These are phyloP conservation scores for Phytophthora cactorum DNA, from an alignment of 352 stramenopile species.

Conservation along the genomic window DNA sequence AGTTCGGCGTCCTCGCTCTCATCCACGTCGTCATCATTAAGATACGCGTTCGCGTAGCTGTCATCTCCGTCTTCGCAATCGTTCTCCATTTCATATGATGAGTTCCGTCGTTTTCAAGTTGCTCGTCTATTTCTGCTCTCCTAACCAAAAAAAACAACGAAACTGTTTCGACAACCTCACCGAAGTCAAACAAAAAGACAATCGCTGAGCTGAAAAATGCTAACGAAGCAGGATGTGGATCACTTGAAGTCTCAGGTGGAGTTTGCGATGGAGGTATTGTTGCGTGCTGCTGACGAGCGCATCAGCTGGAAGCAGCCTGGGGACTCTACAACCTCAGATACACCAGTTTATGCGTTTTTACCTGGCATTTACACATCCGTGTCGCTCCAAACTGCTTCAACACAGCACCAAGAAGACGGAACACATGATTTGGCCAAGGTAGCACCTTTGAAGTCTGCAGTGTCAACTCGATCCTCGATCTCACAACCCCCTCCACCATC, in stretches of 20 bases:
- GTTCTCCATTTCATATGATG: conserved; percentile 26
- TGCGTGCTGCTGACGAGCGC: conserved; percentile 61
- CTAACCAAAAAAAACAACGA: neutral
- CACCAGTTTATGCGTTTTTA: conserved; percentile 57
- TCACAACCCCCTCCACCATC: neutral
- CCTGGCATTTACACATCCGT: conserved; percentile 59
- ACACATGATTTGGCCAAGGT: conserved; percentile 4
- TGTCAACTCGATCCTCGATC: conserved; percentile 1
- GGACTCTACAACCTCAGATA: neutral
- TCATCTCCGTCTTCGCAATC: conserved; percentile 36
- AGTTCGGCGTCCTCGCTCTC: conserved; percentile 65
- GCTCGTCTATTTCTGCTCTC: conserved; percentile 25
- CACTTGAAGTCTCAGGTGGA: conserved; percentile 65
- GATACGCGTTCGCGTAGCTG: conserved; percentile 49
- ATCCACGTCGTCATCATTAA: conserved; percentile 48
- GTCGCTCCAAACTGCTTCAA: neutral
- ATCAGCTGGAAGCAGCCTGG: conserved; percentile 62
- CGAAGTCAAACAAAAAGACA: neutral
- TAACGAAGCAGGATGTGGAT: conserved; percentile 42
- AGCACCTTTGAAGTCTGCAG: conserved; percentile 8
- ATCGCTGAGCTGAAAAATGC: conserved; percentile 9
- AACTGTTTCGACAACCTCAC: neutral
- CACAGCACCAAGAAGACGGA: conserved; percentile 21
- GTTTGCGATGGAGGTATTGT: conserved; percentile 60
- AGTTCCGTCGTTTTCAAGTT: neutral